Evolutionary conservation across 768 basidiomycete species (phyloP).

Genomic region (Termitomyces bulborhizus): DNA sequence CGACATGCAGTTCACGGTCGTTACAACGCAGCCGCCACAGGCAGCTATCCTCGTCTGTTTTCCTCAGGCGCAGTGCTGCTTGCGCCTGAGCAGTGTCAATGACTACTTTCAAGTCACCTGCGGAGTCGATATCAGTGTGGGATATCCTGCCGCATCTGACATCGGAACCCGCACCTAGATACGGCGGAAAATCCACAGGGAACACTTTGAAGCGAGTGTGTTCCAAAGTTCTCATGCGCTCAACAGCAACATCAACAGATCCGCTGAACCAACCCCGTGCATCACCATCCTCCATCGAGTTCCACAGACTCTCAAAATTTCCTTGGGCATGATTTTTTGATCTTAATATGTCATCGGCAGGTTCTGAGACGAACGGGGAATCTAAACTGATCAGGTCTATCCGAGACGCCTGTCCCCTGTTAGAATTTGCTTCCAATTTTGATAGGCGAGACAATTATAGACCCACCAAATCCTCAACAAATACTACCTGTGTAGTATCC

Average conservation of each 20-base stretch:
- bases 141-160: constrained; percentile 1
- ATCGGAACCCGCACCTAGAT: constrained; percentile 39
- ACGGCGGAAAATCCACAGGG: constrained; percentile 49
- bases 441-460: background rate
- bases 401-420: constrained; percentile 21
- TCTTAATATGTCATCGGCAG: constrained; percentile 10
- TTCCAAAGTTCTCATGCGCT: constrained; percentile 43
- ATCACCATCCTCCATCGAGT: constrained; percentile 35
- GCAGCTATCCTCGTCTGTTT: constrained; percentile 64
- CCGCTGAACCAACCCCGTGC: constrained; percentile 67
- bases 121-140: constrained; percentile 11
- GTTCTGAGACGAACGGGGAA: constrained; percentile 57
- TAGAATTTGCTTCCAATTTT: background rate
- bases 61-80: constrained; percentile 50
- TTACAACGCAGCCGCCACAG: constrained; percentile 64
- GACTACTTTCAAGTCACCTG: constrained; percentile 62
- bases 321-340: constrained; percentile 10
- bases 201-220: constrained; percentile 41
- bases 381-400: constrained; percentile 71
- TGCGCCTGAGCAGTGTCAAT: constrained; percentile 18
- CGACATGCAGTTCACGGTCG: constrained; percentile 33
- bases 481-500: background rate
- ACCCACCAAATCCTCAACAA: constrained; percentile 17
- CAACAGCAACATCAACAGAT: constrained; percentile 47
- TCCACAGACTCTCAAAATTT: constrained; percentile 59